phyloP scores from a whole-genome alignment of 2,329 filamentous ascomycete species.

The Talaromyces sp. region DNA sequence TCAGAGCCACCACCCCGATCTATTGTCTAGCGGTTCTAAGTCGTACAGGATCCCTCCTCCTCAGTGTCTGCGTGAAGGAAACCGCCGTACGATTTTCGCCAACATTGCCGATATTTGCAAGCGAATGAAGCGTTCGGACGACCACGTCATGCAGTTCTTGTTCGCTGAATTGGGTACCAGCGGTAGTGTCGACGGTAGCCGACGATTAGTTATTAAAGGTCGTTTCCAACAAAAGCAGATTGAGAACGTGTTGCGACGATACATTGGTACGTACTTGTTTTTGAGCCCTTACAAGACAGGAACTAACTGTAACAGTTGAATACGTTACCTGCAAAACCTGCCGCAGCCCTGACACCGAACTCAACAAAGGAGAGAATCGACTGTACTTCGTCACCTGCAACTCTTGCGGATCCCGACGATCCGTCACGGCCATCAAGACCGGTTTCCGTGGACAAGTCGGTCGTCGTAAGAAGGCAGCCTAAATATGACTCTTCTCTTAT shows the following conservation, averaged over 20 bases:
- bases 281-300: neutral
- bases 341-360: slow-evolving; percentile 87
- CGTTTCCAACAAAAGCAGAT: slow-evolving; percentile 99
- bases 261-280: slow-evolving; percentile 67
- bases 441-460: slow-evolving; percentile 99
- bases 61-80: slow-evolving; percentile 98
- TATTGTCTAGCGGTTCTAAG: slow-evolving; percentile 81
- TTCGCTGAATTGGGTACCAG: slow-evolving; percentile 98
- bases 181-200: slow-evolving; percentile 88
- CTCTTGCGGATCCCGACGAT: slow-evolving; percentile 76
- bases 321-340: slow-evolving; percentile 99
- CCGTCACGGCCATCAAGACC: slow-evolving; percentile 97
- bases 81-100: slow-evolving; percentile 99
- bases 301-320: slow-evolving; percentile 59
- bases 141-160: slow-evolving; percentile 94
- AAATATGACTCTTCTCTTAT: slow-evolving; percentile 10
- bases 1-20: slow-evolving; percentile 93
- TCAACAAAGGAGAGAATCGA: slow-evolving; percentile 98
- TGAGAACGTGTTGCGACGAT: slow-evolving; percentile 92
- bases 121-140: slow-evolving; percentile 97
- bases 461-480: slow-evolving; percentile 83
- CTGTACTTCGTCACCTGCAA: slow-evolving; percentile 99
- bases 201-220: slow-evolving; percentile 96
- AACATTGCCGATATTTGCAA: slow-evolving; percentile 99
- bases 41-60: slow-evolving; percentile 99